Evolutionary conservation across 352 stramenopile genomes (phyloP), one percentile per base, ranked within the genome.

Genomic region (Globisporangium heterothallicum): DNA sequence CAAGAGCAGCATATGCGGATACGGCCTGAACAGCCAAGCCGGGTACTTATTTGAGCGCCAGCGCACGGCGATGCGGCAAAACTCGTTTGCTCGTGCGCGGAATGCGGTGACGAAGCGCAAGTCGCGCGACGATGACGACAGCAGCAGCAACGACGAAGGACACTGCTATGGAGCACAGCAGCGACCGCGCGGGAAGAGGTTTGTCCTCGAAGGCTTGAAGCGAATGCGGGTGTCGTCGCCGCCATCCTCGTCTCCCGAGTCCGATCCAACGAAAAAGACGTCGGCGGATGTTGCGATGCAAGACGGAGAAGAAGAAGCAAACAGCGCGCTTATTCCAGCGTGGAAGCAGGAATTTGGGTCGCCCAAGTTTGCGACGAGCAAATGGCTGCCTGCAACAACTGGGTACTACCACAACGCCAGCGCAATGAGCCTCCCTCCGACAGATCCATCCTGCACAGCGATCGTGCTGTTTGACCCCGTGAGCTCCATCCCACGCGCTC

Each of bases 221-320:
- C 75, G 80, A 38, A 74, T 91, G 71, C 77, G 80, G 9, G 58
- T 91, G 32, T 68, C 75, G 34, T 84, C 72, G 1, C 74, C 78
- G 12, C 66, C 68, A 0, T 53, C 48, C 1, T 56, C 59, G 7
- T 44, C 55, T 1, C 53, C 63, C 4, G 53, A 30, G 36, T 51
- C n/a, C n/a, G n/a, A n/a, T n/a, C n/a, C n/a, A n/a, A 42, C 14
- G 42, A 30, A 21, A 53, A 56, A 36, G 50, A 54, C 19, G 56
- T 68, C 27, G 59, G 62, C 22, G 27, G 74, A 86, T 48, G 59
- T 65, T 12, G 49, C 34, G 24, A 63, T 56, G 49, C 14, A 43
- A 9, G 53, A 49, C 40, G 44, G 27, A 24, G 53, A 48, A 4
- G 38, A 42, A 19, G 38, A 35, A 1, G 2, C 18, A 30, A 22